Evolutionary conservation across 23 red algal genomes (phyloP).

Genomic region (Gracilaria domingensis): DNA sequence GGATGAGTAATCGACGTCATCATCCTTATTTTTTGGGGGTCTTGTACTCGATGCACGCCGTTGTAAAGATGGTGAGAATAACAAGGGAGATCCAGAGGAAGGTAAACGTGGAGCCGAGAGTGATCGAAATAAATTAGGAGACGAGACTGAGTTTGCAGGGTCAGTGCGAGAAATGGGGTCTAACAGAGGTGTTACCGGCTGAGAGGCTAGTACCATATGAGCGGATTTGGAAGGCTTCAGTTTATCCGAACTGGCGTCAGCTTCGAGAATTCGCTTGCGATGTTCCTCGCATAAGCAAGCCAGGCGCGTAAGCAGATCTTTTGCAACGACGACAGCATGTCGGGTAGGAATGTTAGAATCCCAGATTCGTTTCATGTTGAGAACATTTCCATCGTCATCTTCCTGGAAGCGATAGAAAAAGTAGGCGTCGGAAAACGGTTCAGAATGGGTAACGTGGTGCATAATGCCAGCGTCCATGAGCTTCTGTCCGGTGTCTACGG

Average conservation of each 20-base stretch:
- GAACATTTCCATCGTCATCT: constrained; percentile 93
- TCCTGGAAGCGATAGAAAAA: constrained; percentile 98
- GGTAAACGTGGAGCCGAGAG: constrained; percentile 15
- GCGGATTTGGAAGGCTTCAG: not conserved
- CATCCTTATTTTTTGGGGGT: constrained; percentile 4
- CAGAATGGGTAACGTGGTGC: constrained; percentile 94
- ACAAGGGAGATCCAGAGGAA: not conserved
- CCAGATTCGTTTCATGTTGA: constrained; percentile 99
- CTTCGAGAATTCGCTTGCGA: constrained; percentile 74
- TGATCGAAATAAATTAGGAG: constrained; percentile 6
- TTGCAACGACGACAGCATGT: constrained; percentile 79
- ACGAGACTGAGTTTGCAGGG: not conserved
- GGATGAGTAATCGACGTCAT: constrained; percentile 89
- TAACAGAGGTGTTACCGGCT: constrained; percentile 16
- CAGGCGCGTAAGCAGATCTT: constrained; percentile 89
- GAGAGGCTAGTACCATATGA: not conserved
- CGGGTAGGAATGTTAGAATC: constrained; percentile 74
- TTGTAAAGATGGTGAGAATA: constrained; percentile 15
- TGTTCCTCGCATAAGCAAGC: constrained; percentile 91
- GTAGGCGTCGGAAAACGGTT: constrained; percentile 89
- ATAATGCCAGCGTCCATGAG: constrained; percentile 95
- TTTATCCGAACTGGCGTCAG: not conserved
- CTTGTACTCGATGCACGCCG: not conserved
- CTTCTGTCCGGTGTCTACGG: constrained; percentile 81
- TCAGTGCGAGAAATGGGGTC: not conserved